Percentiles rank a stretch among this genome's conserved stretches.
phyloP scores from a whole-genome alignment of 495 filamentous ascomycete genomes.

The Talaromyces stipitatus region DNA sequence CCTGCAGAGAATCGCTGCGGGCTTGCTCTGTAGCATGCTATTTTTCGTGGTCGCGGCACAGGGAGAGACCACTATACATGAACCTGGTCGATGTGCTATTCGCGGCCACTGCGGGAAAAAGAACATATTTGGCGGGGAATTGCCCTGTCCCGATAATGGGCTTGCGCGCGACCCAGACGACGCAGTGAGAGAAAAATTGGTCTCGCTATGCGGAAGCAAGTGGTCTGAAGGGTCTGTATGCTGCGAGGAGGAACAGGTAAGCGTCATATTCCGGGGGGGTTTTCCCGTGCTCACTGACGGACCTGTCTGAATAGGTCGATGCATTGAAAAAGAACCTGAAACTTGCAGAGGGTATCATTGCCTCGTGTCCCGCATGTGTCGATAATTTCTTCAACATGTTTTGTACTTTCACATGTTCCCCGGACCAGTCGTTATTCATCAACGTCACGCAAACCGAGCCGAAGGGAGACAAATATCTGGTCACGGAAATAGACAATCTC shows the following conservation, averaged over 20 bases:
- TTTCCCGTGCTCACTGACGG: conserved; percentile 14
- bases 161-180: conserved; percentile 65
- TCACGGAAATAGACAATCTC: conserved; percentile 87
- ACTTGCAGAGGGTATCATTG: conserved; percentile 80
- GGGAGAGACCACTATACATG: conserved; percentile 59
- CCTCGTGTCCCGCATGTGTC: conserved; percentile 90
- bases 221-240: conserved; percentile 81
- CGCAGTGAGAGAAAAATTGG: conserved; percentile 62
- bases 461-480: conserved; percentile 57
- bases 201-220: conserved; percentile 77
- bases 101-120: conserved; percentile 86
- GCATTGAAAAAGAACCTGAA: conserved; percentile 72
- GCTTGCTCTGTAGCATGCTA: conserved; percentile 22
- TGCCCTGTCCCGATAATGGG: conserved; percentile 93
- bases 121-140: conserved; percentile 74
- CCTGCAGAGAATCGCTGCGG: conserved; percentile 18
- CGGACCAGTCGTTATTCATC: conserved; percentile 89
- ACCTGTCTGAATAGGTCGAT: conserved; percentile 48
- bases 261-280: conserved; percentile 7
- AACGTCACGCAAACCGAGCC: conserved; percentile 73
- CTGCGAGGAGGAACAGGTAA: conserved; percentile 74
- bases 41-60: conserved; percentile 23
- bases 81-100: conserved; percentile 84
- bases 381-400: conserved; percentile 97
- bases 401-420: conserved; percentile 95